Base-by-base conservation (phyloP, 225 moss, liverwort and hornwort genomes). In the Physcomitrium patens region DNA sequence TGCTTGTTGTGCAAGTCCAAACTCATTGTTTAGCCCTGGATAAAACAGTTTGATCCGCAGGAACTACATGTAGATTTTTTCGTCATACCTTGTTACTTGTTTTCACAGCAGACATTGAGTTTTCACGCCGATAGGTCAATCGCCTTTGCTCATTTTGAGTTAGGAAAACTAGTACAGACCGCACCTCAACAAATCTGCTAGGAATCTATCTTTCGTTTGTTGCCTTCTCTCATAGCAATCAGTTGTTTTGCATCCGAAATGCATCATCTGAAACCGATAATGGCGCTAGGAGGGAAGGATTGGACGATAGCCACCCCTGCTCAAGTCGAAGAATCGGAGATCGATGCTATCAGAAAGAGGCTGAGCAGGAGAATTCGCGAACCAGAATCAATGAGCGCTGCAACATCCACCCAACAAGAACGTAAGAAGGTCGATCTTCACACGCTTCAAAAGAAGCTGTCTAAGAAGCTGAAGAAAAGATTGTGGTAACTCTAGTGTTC, bases 241-340 rank as follows among this genome's bases (percentile, higher is more conserved):
- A 7, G 31, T 1, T 46, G 22, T 17, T 48, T 0, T 42, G 51
- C 6, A 50, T 1, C 24, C 27, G 31, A 10, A 17, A 31, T 18
- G n/a, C 24, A 71, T 13, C 16, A 17, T 44, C 59, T n/a, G 41
- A 28, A 8, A 9, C 48, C 17, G 18, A 46, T 10, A 19, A 64
- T 78, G 66, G 72, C 52, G 60, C 45, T 67, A 43, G 44, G 60
- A 60, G 73, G 16, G 19, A 73, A 61, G 60, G 50, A 67, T 9
- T 73, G 67, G 67, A 73, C 67, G 67, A 27, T 12, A 1, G 12
- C 6, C 26, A 3, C 22, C 20, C 42, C 12, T 9, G 43, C 45
- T 8, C 73, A 15, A 12, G 24, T 53, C 8, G 52, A 17, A 12
- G 27, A 61, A 62, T 60, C 60, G 59, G 73, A 79, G 61, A 54